Evolutionary conservation across 2,329 filamentous ascomycete genomes (phyloP), one percentile per base, ranked within the genome.

Genomic region (Pyricularia pennisetigena): DNA sequence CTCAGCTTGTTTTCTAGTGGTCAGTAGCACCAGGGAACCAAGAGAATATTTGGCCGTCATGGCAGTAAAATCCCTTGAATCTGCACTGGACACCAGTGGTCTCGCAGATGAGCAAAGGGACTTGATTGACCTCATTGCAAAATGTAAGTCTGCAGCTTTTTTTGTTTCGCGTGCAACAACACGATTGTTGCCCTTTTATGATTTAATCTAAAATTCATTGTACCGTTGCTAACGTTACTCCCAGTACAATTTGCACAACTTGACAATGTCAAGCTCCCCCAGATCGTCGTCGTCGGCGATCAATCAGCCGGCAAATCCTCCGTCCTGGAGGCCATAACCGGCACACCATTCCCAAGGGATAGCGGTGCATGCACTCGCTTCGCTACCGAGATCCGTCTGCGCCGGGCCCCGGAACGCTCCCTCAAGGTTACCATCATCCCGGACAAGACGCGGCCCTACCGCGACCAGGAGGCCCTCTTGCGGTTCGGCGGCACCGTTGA

Each of bases 231-330:
- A 64, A 32, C 23, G 14, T 20, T 1, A 54, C 12, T 24, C 28
- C 1, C 62, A 66, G 75, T 76, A n/a, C 75, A 76, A 68, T 76
- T 75, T 67, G 75, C 75, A 12, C 75, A 76, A 68, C 73, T 76
- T 54, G 75, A 76, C 70, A 76, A 75, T 72, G 75, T 76, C 70
- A 81, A 82, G 64, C 79, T 88, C 0, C 86, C 85, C 0, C 86
- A 89, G 72, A 85, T 89, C 49, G 86, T 89, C 64, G 86, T 89
- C 28, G 87, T 87, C 41, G 86, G 87, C 32, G 86, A 89, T 73
- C 86, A 89, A 75, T 88, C 85, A 1, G 83, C 85, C 6, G 87
- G 87, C 24, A 89, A 89, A 75, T 87, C 84, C 71, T 88, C 86
- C 4, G 85, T 88, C 1, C 81, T 89, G 2, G 86, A 88, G 72